phyloP scores from a whole-genome alignment of 192 early-diverging fungal species.

The Coemansia sp. region DNA sequence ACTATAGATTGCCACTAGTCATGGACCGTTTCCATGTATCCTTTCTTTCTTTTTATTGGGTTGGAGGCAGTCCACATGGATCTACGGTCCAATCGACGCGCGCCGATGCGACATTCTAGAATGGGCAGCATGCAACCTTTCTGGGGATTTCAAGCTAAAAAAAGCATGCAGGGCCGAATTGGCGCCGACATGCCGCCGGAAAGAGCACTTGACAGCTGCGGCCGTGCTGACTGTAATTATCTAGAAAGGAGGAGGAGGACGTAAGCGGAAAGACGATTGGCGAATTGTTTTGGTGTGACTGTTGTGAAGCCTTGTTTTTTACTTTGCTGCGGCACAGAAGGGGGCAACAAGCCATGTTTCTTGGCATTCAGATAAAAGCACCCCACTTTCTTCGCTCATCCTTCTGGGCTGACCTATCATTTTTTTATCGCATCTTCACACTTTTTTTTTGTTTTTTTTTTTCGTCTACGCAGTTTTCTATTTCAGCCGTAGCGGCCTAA shows the following conservation, averaged over 20 bases:
- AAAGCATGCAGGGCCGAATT: neutral
- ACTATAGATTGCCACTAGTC: neutral
- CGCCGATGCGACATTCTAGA: neutral
- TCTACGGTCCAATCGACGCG: neutral
- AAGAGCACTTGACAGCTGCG: neutral
- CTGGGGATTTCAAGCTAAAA: neutral
- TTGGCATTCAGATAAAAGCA: neutral
- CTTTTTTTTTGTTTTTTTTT: neutral
- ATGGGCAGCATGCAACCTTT: neutral
- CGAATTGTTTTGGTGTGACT: neutral
- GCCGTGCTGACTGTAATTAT: neutral
- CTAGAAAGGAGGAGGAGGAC: neutral
- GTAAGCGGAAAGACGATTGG: neutral
- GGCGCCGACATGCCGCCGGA: neutral
- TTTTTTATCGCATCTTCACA: neutral
- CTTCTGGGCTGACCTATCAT: neutral
- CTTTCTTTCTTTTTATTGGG: neutral
- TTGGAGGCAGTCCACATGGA: neutral
- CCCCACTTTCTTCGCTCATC: neutral
- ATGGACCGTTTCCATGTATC: neutral
- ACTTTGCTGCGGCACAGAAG: neutral
- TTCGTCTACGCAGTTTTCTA: neutral
- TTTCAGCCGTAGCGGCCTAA: neutral
- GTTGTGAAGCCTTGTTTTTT: neutral
- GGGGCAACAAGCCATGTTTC: neutral